These are phyloP conservation scores for Phytophthora foliorum DNA, from an alignment of 352 stramenopile species.

Conservation along the genomic window DNA sequence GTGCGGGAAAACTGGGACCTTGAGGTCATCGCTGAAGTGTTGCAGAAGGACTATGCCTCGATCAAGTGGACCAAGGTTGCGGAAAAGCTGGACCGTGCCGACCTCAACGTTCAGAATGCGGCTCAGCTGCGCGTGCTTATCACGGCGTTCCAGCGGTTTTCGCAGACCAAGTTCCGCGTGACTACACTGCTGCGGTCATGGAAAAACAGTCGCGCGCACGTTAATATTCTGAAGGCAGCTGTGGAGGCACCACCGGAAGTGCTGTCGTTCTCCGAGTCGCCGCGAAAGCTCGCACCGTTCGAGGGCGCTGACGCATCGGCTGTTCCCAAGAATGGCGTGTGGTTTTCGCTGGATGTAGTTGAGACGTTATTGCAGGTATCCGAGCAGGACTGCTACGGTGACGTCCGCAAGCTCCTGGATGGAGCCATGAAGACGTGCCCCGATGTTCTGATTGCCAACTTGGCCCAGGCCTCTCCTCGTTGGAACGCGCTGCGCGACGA, in stretches of 20 bases:
- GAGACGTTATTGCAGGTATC: conserved; percentile 84
- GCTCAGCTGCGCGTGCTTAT: conserved; percentile 79
- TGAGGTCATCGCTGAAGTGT: conserved; percentile 86
- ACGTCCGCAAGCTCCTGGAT: conserved; percentile 85
- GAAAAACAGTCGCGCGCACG: conserved; percentile 83
- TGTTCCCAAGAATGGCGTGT: conserved; percentile 88
- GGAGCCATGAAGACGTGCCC: conserved; percentile 85
- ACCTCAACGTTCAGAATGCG: conserved; percentile 71
- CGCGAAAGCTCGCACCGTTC: conserved; percentile 85
- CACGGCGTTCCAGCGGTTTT: conserved; percentile 84
- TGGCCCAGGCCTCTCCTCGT: conserved; percentile 76
- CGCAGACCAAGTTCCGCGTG: conserved; percentile 84
- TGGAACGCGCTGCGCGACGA: conserved; percentile 89
- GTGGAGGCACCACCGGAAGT: conserved; percentile 86
- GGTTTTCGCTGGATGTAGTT: conserved; percentile 88
- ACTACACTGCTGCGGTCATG: conserved; percentile 77
- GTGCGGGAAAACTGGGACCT: conserved; percentile 79
- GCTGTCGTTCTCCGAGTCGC: conserved; percentile 82
- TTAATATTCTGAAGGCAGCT: conserved; percentile 80
- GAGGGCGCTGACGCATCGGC: conserved; percentile 88
- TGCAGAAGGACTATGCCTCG: conserved; percentile 85
- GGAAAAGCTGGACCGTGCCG: conserved; percentile 86
- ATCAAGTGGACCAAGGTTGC: conserved; percentile 91
- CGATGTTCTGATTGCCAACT: conserved; percentile 88
- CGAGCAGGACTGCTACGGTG: conserved; percentile 86